Base-by-base conservation (phyloP, 2,329 filamentous ascomycete species). In the Dendryphion nanum region DNA sequence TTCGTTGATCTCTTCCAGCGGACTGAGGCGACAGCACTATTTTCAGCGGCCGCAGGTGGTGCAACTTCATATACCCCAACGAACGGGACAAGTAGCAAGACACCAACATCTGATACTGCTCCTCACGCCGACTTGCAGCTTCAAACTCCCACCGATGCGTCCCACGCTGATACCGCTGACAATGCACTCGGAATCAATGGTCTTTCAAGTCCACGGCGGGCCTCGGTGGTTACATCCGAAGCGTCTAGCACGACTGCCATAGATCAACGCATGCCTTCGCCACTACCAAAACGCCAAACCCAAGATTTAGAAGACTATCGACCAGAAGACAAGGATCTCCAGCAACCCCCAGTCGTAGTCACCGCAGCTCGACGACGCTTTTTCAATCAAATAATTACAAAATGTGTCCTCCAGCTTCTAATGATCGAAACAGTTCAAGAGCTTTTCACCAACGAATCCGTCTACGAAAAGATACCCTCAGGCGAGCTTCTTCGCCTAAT, bases 351-450 rank as follows among this genome's bases (percentile, higher is more conserved):
- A 0, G 79, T 95, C 5, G 86, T 94, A 1, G 91, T 99, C 4
- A 97, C 93, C 1, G 89, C 89, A 2, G 89, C 93, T 1, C 86
- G 93, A 18, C 82, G 93, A 23, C 85, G 90, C 36, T 96, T 96
- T 73, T 98, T 98, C 77, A 98, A 98, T 70, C 87, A 91, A 52
- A 99, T 99, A 66, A 99, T 99, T 67, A 96, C 91, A 12, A 91
- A 94, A 51, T 99, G 93, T 63, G 94, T 98, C 4, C 75, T 99
- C 6, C 94, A 98, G 66, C 79, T 98, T 2, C 81, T 99, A 48
- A 98, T 98, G 89, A 98, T 98, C 54, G 94, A 98, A 67, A 99
- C 94, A 0, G 94, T 99, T 29, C 94, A 95, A 58, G 94, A 99
- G 67, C 81, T 99, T 33, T 98, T 98, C 72, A 94, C 89, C 53